Evolutionary conservation across 2,329 filamentous ascomycete species (phyloP).

Genomic region (Colletotrichum neosansevieriae): DNA sequence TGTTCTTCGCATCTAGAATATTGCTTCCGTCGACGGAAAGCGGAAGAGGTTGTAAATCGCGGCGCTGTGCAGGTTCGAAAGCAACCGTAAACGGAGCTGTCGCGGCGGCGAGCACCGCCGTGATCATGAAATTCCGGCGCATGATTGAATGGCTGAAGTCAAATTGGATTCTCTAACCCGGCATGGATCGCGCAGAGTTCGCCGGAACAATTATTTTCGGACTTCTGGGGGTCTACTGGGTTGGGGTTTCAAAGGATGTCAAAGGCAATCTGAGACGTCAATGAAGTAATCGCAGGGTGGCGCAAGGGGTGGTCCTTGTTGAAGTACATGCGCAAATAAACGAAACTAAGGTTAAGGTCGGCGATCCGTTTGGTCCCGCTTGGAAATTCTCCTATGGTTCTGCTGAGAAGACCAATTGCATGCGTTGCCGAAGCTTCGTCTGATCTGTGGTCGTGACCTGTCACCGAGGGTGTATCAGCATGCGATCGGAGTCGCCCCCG

Average conservation of each 20-base stretch:
- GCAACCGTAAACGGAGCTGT: neutral
- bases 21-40: constrained; percentile 40
- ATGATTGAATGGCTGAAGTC: constrained; percentile 4
- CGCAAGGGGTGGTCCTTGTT: neutral
- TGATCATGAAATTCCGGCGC: neutral
- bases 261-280: constrained; percentile 6
- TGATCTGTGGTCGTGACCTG: constrained; percentile 10
- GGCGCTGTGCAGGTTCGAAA: neutral
- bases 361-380: neutral
- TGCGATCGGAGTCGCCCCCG: neutral
- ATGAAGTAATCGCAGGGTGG: neutral
- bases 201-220: neutral
- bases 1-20: constrained; percentile 64
- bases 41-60: neutral
- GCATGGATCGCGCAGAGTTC: neutral
- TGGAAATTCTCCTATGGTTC: neutral
- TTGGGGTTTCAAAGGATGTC: neutral
- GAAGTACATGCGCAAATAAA: neutral
- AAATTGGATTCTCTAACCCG: no score
- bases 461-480: constrained; percentile 25
- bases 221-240: neutral
- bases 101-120: constrained; percentile 37
- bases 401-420: neutral
- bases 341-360: neutral
- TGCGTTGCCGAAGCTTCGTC: constrained; percentile 28